Evolutionary conservation across 106 monocot genomes (phyloP), one percentile per base, ranked within the genome.

Genomic region (Dendrobium catenatum): DNA sequence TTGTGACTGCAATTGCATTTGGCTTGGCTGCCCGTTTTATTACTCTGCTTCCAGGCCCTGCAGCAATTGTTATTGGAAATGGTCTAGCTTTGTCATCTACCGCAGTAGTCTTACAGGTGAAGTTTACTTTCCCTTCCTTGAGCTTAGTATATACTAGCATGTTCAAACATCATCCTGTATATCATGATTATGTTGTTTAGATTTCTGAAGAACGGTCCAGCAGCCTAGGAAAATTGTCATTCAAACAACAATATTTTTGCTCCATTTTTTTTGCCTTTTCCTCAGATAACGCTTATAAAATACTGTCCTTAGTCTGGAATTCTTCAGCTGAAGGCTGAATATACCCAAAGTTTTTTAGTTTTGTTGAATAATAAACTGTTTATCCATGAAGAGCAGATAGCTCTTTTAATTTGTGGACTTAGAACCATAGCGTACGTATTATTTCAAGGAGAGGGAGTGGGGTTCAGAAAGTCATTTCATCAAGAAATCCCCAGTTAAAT

Each of bases 41-140:
- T 70, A 78, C 83, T 78, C 83, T 85, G 42, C 86, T 84, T 81
- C 89, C 94, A 59, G 95, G 98, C 61, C 98, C 98, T 83, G 94
- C 98, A 54, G 85, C 98, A 76, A 93, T 98, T 88, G 93, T 98
- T 27, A 83, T 98, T 85, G 98, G 98, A 73, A 98, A 91, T 84
- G 98, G 94, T 81, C 85, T 94, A 54, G 98, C 98, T 84, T 81
- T 98, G 48, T 98, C 98, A 43, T 98, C 94, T 27, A 98, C 98
- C 73, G 94, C 94, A 42, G 92, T 98, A 81, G 98, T 98, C 10
- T 84, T 98, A 79, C 95, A 98, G 91, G 98, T 98, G 86, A 51
- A 43, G 40, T 37, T 81, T 82, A 56, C 15, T 22, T 51, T 55
- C 1, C 44, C 24, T 75, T 68, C 55, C 48, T 70, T 70, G 70